Conservation (phyloP, 352 stramenopile genomes). For the Peronospora farinosa region DNA sequence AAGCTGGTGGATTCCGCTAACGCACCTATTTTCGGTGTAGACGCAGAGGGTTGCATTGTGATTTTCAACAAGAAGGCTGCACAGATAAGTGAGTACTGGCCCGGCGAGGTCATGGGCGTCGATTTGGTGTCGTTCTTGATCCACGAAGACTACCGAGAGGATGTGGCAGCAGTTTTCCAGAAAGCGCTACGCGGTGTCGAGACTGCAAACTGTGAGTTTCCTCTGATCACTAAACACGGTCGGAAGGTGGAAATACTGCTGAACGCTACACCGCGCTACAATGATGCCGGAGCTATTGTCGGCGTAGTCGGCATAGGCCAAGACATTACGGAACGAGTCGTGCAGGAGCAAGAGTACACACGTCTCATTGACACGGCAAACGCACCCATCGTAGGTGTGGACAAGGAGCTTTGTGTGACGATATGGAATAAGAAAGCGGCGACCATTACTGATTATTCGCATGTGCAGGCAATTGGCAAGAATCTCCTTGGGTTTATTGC, state of each 20-base stretch:
- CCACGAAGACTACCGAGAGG: constrained; percentile 51
- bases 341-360: constrained; percentile 78
- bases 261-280: constrained; percentile 65
- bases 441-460: constrained; percentile 83
- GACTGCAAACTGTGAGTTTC: constrained; percentile 77
- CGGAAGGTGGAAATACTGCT: constrained; percentile 70
- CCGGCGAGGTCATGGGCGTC: constrained; percentile 81
- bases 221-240: constrained; percentile 72
- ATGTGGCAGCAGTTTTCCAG: constrained; percentile 63
- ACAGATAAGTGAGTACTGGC: constrained; percentile 83
- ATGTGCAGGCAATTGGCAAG: constrained; percentile 80
- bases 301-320: constrained; percentile 79
- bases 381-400: constrained; percentile 75
- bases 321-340: constrained; percentile 74
- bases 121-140: constrained; percentile 80
- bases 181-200: constrained; percentile 59
- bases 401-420: constrained; percentile 75
- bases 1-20: constrained; percentile 74
- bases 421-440: constrained; percentile 92
- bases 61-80: constrained; percentile 90
- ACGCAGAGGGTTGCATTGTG: constrained; percentile 47
- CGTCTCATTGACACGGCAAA: constrained; percentile 80
- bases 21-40: constrained; percentile 71
- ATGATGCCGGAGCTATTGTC: constrained; percentile 52
- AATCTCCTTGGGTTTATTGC: constrained; percentile 67